Evolutionary conservation across 176 grass and related monocot species (phyloP).

Genomic region (Musa beccarii): DNA sequence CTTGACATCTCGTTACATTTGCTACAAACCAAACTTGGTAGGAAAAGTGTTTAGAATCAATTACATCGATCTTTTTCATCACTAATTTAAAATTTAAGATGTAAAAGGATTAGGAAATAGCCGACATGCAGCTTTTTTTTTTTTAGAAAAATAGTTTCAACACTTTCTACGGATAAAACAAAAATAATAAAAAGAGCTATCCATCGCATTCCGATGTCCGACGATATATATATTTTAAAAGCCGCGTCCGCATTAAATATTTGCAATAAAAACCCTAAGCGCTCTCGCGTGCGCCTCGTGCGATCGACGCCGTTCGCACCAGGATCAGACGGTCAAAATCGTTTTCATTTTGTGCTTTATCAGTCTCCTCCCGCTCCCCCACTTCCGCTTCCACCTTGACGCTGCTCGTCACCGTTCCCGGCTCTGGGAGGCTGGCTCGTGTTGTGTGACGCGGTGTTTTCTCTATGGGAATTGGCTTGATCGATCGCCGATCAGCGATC

Average conservation of each 20-base stretch:
- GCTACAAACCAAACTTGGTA: too few relatives aligned
- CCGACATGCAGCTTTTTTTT: too few relatives aligned
- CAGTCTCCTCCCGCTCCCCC: background rate
- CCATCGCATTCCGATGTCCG: too few relatives aligned
- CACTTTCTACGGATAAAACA: too few relatives aligned
- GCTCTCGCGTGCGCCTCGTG: background rate
- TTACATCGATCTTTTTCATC: too few relatives aligned
- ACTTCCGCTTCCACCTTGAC: background rate
- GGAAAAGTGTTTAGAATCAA: too few relatives aligned
- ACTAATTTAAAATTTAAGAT: too few relatives aligned
- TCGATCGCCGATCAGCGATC: background rate
- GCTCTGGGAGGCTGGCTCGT: background rate
- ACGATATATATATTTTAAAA: background rate
- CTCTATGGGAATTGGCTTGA: background rate
- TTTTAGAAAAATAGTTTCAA: too few relatives aligned
- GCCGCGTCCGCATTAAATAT: background rate
- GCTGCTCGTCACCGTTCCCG: background rate
- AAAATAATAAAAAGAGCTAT: too few relatives aligned
- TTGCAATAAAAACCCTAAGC: slow-evolving; percentile 14
- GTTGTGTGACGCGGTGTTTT: background rate
- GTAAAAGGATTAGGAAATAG: too few relatives aligned
- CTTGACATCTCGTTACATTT: too few relatives aligned
- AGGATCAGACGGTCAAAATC: background rate
- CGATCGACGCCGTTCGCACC: background rate
- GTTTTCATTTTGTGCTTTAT: background rate